Evolutionary conservation across 2,329 filamentous ascomycete species (phyloP), one percentile per base, ranked within the genome.

Genomic region (Aspergillus quadrilineatus): DNA sequence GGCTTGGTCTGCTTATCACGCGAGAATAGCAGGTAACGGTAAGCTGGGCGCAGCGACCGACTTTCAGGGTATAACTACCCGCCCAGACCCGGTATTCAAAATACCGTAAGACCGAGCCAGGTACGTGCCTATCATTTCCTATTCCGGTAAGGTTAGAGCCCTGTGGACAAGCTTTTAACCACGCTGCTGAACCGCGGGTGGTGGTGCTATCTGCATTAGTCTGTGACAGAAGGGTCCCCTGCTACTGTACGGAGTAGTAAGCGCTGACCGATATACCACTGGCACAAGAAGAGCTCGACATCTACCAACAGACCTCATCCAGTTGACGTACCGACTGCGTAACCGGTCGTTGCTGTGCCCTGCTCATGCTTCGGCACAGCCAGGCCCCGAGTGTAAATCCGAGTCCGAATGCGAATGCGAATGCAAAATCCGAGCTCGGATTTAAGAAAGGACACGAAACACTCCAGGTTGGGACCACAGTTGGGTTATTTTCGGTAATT

Each of bases 121-220:
- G 17, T 10, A 47, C 39, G 10, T 49, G 60, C 17, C 47, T 50
- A 63, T 60, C 58, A 22, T 22, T 22, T 4, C 61, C 56, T 5
- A 34, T 43, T 52, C 26, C 5, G 59, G 60, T 52, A 57, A 56
- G 50, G 56, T 52, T 46, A 55, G 59, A 60, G 61, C 60, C 61
- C 55, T 60, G 58, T 57, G 58, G 61, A 62, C 61, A 63, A 63
- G 61, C 61, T 63, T 63, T 63, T 63, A 62, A 59, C 61, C 60
- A 63, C 58, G 54, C 58, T 60, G 59, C 30, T 56, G 54, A 52
- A 43, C 43, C 43, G 41, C 36, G 36, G 28, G 22, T 37, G 30
- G 58, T 50, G 53, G 53, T 54, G 53, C 56, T 53, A 59, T 61
- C 57, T 55, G 60, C 60, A 54, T 60, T 62, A 57, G 55, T 15